Percentiles rank a stretch among this genome's conserved stretches.
Conservation (phyloP, 2,329 filamentous ascomycete genomes). For the Dactylellina sp. region DNA sequence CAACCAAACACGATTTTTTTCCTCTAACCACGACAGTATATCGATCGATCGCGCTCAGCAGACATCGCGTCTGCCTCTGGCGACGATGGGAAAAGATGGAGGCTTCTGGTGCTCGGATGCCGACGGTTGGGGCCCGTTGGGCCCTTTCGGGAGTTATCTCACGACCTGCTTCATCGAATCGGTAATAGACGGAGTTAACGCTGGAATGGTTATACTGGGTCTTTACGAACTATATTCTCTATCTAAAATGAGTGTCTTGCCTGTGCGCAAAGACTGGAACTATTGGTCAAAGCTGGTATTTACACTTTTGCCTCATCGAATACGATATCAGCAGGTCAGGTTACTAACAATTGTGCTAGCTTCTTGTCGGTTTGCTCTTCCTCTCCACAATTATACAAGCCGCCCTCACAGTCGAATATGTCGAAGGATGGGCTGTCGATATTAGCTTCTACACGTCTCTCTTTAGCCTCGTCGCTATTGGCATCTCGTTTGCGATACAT, state of each 20-base stretch:
- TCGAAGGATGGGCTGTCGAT: slow-evolving; percentile 78
- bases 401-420: slow-evolving; percentile 77
- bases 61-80: slow-evolving; percentile 45
- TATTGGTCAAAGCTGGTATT: slow-evolving; percentile 90
- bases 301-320: not conserved
- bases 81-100: slow-evolving; percentile 56
- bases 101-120: slow-evolving; percentile 55
- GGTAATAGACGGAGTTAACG: slow-evolving; percentile 81
- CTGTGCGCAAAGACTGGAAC: slow-evolving; percentile 84
- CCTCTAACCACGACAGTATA: slow-evolving; percentile 11
- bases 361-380: slow-evolving; percentile 67
- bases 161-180: slow-evolving; percentile 98
- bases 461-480: slow-evolving; percentile 77
- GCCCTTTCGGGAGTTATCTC: slow-evolving; percentile 85
- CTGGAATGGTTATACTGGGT: slow-evolving; percentile 82
- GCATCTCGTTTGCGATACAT: slow-evolving; percentile 81
- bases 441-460: slow-evolving; percentile 87
- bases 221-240: slow-evolving; percentile 83
- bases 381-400: slow-evolving; percentile 76
- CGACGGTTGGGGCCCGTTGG: slow-evolving; percentile 89
- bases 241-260: slow-evolving; percentile 74
- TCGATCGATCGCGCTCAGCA: slow-evolving; percentile 13
- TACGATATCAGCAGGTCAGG: not conserved
- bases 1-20: not conserved
- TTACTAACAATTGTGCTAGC: slow-evolving; percentile 28